Evolutionary conservation across 805 yeast genomes (phyloP), one percentile per base, ranked within the genome.

Genomic region (Suhomyces tanzawaensis): DNA sequence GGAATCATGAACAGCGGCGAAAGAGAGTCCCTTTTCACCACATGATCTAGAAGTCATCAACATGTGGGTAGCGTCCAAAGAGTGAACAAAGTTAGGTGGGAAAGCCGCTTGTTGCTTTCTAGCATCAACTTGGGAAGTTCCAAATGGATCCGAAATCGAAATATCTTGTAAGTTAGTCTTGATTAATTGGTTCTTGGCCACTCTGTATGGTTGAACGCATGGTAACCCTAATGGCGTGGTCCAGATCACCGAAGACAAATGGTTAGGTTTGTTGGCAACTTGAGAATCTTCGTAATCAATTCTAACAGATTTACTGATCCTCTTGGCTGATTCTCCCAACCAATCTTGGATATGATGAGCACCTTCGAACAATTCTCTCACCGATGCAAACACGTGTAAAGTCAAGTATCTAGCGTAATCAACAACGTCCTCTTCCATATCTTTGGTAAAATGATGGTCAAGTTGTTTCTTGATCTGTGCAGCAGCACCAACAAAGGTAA

Each of bases 31-130:
- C 1, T 57, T 56, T 29, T 80, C 72, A 4, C 83, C 79, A 60
- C 96, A 88, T 17, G 79, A 79, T 35, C 78, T 70, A 0, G 97
- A 95, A 7, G 96, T 84, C 69, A 90, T 65, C 36, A 93, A 70
- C 99, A 91, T 93, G 59, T 91, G 99, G 0, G 96, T 83, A 1
- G 98, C 98, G 71, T 91, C 99, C 41, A 91, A 69, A 0, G 98
- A 91, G 58, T 91, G 99, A 36, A 91, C 85, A 60, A 76, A 91
- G 59, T 91, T 91, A 22, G 99, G 99, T 12, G 99, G 96, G 62
- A 91, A 86, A 0, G 96, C 99, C 27, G 89, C 80, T 47, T 80
- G 80, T 62, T 93, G 99, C 57, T 90, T 88, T 55, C 95, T 77
- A 5, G 89, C 72, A 60, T 89, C 90, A 29, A 95, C 95, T 27